Conservation (phyloP, 1,139 yeast genomes). For the Yamadazyma songkhlaensis region DNA sequence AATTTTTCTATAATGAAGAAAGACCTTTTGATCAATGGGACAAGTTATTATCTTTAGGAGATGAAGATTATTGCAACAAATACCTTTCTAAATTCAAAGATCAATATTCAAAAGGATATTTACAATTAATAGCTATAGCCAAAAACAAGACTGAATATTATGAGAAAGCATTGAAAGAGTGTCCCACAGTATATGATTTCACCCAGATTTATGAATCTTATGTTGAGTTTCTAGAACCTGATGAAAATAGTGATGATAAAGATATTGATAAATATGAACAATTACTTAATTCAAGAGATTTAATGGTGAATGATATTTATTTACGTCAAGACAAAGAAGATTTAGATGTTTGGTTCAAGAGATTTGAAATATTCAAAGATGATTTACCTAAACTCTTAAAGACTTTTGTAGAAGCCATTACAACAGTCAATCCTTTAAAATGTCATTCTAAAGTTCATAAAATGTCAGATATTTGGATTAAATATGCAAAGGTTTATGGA, state of each 20-base stretch:
- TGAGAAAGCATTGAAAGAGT: constrained; percentile 45
- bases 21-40: constrained; percentile 10
- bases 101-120: constrained; percentile 51
- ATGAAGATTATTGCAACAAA: constrained; percentile 18
- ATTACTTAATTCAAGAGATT: constrained; percentile 52
- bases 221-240: constrained; percentile 33
- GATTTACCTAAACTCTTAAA: constrained; percentile 43
- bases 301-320: constrained; percentile 63
- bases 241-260: constrained; percentile 27
- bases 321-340: constrained; percentile 62
- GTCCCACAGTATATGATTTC: constrained; percentile 61
- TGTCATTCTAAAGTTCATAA: constrained; percentile 33
- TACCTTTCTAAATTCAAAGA: constrained; percentile 52
- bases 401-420: constrained; percentile 65
- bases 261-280: constrained; percentile 53
- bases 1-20: constrained; percentile 3
- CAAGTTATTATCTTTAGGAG: constrained; percentile 15
- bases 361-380: constrained; percentile 37
- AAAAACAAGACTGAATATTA: constrained; percentile 38
- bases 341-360: constrained; percentile 65
- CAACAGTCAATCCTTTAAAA: constrained; percentile 61
- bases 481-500: constrained; percentile 67
- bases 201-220: constrained; percentile 61
- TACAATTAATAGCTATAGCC: constrained; percentile 37
- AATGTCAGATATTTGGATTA: constrained; percentile 62